Conservation (phyloP, 2,329 filamentous ascomycete genomes). For the Alternaria conjuncta region DNA sequence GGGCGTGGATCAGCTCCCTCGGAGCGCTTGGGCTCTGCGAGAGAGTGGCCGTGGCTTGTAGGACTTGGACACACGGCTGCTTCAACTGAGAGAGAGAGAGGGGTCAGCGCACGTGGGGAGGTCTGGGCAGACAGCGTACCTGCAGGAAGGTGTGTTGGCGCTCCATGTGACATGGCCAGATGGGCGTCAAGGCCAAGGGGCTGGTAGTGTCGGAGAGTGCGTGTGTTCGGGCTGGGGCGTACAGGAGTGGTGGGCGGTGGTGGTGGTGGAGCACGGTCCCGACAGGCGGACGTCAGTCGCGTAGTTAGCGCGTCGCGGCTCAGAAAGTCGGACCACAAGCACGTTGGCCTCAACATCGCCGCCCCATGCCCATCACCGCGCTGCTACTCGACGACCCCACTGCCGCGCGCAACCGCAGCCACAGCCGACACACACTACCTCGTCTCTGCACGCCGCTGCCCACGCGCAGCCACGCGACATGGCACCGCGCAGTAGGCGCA, state of each 20-base stretch:
- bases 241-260: not conserved
- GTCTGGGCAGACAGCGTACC: slow-evolving; percentile 25
- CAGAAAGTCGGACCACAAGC: slow-evolving; percentile 10
- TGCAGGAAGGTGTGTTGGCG: slow-evolving; percentile 50
- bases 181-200: not conserved
- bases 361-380: slow-evolving; percentile 16
- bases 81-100: slow-evolving; percentile 56
- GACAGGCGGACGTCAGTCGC: slow-evolving; percentile 12
- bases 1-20: slow-evolving; percentile 55
- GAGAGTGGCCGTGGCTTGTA: slow-evolving; percentile 60
- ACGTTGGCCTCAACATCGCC: slow-evolving; percentile 12
- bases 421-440: not conserved
- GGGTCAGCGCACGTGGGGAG: slow-evolving; percentile 2
- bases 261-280: slow-evolving; percentile 9
- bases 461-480: slow-evolving; percentile 45
- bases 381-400: slow-evolving; percentile 17
- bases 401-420: slow-evolving; percentile 8
- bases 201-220: not conserved
- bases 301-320: slow-evolving; percentile 28
- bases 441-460: not conserved
- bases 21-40: slow-evolving; percentile 53
- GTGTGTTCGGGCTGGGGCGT: not conserved
- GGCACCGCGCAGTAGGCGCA: slow-evolving; percentile 49
- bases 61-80: slow-evolving; percentile 64
- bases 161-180: slow-evolving; percentile 32